Conservation (phyloP, 2,329 filamentous ascomycete genomes). For the Penicillium paneum region DNA sequence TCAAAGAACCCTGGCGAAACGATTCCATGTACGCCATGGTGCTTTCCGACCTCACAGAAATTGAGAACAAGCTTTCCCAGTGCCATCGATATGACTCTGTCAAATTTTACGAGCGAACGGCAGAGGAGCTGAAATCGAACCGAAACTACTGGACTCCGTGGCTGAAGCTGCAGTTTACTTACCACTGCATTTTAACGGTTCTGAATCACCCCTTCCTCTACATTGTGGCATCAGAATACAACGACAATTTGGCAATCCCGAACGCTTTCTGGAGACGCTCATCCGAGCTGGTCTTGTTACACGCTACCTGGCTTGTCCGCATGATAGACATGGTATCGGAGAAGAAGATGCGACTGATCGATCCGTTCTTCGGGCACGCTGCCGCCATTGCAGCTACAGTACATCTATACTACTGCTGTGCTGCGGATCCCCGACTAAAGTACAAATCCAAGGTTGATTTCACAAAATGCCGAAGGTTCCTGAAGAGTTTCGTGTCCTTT, state of each 20-base stretch:
- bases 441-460: constrained; percentile 54
- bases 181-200: constrained; percentile 52
- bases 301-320: constrained; percentile 54
- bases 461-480: constrained; percentile 50
- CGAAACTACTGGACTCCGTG: constrained; percentile 53
- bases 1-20: constrained; percentile 52
- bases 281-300: constrained; percentile 51
- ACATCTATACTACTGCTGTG: constrained; percentile 54
- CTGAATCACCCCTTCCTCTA: constrained; percentile 56
- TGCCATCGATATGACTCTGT: constrained; percentile 54
- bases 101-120: constrained; percentile 51
- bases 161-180: constrained; percentile 54
- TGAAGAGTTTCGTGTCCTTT: constrained; percentile 49
- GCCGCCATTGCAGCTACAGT: constrained; percentile 54
- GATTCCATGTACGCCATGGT: constrained; percentile 53
- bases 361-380: constrained; percentile 53
- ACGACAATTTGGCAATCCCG: constrained; percentile 51
- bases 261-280: constrained; percentile 56
- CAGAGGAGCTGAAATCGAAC: constrained; percentile 46
- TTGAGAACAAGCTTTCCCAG: constrained; percentile 46
- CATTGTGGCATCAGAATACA: constrained; percentile 52
- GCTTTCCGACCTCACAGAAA: constrained; percentile 52
- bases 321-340: constrained; percentile 55
- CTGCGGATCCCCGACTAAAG: constrained; percentile 48
- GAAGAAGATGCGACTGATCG: constrained; percentile 49